Evolutionary conservation across 1,139 yeast genomes (phyloP), one percentile per base, ranked within the genome.

Genomic region (Magnusiomyces ingens): DNA sequence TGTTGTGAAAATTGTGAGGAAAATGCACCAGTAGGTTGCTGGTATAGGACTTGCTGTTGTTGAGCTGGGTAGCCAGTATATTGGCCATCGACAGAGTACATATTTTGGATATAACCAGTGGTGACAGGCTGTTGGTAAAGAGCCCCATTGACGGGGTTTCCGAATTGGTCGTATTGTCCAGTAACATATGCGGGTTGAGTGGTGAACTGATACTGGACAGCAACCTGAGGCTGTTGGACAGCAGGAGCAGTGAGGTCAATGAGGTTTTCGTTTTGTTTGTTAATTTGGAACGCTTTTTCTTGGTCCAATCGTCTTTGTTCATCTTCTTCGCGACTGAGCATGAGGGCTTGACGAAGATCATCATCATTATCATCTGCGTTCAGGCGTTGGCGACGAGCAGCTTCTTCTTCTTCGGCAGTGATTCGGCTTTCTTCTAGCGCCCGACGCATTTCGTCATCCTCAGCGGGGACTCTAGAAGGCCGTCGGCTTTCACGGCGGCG

Each of bases 351-450:
- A 58, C 80, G 81, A 58, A 91, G 75, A 48, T 88, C 95, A 29
- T 85, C 87, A 61, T 85, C 91, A 36, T 77, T 75, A 47, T 73
- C 77, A 45, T 73, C 74, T 26, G 62, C 60, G 45, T 57, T 60
- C 52, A 55, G 60, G 45, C 61, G 61, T 2, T 11, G 37, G 55
- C 71, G 71, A 60, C 89, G 76, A 55, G 81, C 72, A 54, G 75
- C 72, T 55, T 83, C 90, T 59, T 93, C 99, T 59, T 86, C 91
- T 60, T 85, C 93, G 1, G 96, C 97, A 12, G 96, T 89, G 60
- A 78, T 68, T 64, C 81, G 78, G 53, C 95, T 85, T 62, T 86
- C 86, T 60, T 86, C 96, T 57, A 93, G 73, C 0, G 97, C 99
- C 52, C 78, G 76, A 68, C 83, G 85, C 62, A 93, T 72, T 48